A percentile compares a stretch with the other conserved stretches of the same genome.
phyloP scores from a whole-genome alignment of 2,329 filamentous ascomycete genomes.

The Mycosphaerella arachidis region DNA sequence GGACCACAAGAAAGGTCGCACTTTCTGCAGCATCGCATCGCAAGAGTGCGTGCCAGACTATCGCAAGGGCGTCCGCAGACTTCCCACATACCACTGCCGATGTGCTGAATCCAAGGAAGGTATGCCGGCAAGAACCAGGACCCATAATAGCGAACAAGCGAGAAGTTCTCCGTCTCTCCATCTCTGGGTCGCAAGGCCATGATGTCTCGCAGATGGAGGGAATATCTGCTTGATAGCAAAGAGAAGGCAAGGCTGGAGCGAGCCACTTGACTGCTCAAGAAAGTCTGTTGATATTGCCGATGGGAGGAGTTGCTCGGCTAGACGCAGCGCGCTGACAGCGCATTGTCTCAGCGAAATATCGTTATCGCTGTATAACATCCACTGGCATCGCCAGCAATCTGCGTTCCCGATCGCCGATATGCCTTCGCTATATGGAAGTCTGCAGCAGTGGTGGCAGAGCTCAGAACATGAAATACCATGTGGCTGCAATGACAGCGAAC shows the following conservation, averaged over 20 bases:
- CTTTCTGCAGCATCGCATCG: too few species aligned
- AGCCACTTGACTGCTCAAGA: too few species aligned
- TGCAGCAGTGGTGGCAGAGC: too few species aligned
- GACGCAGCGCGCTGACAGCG: background rate
- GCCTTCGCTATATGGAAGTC: background rate
- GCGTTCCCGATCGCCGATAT: background rate
- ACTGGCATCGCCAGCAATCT: background rate
- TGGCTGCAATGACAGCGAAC: too few species aligned
- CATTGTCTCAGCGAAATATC: background rate
- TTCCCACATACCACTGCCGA: too few species aligned
- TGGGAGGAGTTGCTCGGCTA: background rate
- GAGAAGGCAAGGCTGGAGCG: too few species aligned
- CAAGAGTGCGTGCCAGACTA: too few species aligned
- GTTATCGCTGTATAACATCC: background rate
- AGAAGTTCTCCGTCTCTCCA: background rate
- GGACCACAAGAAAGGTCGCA: too few species aligned
- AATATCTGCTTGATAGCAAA: background rate
- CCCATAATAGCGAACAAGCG: background rate
- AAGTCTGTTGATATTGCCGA: background rate
- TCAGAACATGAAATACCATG: background rate
- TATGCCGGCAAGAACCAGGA: too few species aligned
- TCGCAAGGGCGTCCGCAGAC: too few species aligned
- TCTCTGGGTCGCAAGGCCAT: background rate
- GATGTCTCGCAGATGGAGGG: background rate
- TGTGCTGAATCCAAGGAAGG: too few species aligned